Percentiles rank a stretch among this genome's conserved stretches.
phyloP scores from a whole-genome alignment of 805 yeast species.

The Schizosaccharomyces octosporus region DNA sequence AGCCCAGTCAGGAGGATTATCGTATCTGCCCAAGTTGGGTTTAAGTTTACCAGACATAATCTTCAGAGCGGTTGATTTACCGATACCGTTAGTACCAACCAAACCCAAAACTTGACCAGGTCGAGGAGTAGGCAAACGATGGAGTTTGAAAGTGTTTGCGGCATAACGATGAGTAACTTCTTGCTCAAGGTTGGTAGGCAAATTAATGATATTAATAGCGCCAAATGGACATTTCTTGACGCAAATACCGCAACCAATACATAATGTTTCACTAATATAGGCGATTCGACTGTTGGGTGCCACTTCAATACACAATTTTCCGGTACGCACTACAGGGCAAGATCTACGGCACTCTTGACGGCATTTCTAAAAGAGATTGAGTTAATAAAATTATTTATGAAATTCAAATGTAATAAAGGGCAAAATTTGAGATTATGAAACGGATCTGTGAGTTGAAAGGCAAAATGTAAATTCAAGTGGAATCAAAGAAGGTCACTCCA shows the following conservation, averaged over 20 bases:
- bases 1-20: conserved; percentile 94
- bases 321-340: conserved; percentile 95
- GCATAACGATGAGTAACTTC: conserved; percentile 94
- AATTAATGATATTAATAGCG: conserved; percentile 82
- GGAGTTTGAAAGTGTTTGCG: conserved; percentile 91
- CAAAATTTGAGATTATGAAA: too few relatives aligned
- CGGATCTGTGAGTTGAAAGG: too few relatives aligned
- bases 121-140: conserved; percentile 91
- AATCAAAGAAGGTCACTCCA: too few relatives aligned
- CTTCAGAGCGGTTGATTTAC: conserved; percentile 90
- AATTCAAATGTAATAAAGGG: neutral
- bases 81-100: conserved; percentile 98
- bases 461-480: too few relatives aligned
- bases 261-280: conserved; percentile 73
- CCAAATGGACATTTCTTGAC: conserved; percentile 96
- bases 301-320: conserved; percentile 92
- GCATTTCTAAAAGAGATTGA: conserved; percentile 29
- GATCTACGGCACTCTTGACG: conserved; percentile 93
- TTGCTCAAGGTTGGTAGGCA: conserved; percentile 80
- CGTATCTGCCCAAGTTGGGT: conserved; percentile 84
- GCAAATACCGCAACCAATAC: conserved; percentile 97
- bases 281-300: conserved; percentile 77
- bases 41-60: conserved; percentile 92
- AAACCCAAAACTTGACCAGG: conserved; percentile 96
- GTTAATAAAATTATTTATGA: neutral